These are phyloP conservation scores for Trichoderma brevicompactum DNA, from an alignment of 2,329 filamentous ascomycete genomes.

Conservation along the genomic window DNA sequence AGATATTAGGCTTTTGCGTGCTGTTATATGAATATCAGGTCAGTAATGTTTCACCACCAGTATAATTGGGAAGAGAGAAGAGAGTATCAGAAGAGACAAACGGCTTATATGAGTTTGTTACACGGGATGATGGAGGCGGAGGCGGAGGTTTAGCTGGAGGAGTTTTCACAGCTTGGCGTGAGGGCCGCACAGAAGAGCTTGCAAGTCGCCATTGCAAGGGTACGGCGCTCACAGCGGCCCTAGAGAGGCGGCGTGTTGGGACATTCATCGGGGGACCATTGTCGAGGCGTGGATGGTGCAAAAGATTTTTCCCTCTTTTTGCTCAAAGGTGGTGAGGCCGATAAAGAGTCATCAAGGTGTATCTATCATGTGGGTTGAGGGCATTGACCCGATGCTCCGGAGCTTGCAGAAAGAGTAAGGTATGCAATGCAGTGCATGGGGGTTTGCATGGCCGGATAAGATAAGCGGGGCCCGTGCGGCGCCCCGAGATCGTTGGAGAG, in stretches of 20 bases:
- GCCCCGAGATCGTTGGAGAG: not conserved
- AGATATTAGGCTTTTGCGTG: conserved; percentile 26
- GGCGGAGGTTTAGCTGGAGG: conserved; percentile 10
- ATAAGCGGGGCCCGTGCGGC: too few relatives aligned
- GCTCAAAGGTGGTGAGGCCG: conserved; percentile 4
- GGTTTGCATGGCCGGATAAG: too few relatives aligned
- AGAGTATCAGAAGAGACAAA: conserved; percentile 30
- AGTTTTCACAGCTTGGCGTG: conserved; percentile 34
- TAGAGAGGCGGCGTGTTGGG: conserved; percentile 37
- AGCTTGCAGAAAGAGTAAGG: conserved; percentile 24
- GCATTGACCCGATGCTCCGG: conserved; percentile 30
- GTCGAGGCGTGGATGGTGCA: conserved; percentile 7
- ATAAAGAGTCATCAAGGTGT: not conserved
- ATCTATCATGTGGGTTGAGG: conserved; percentile 27
- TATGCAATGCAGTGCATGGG: not conserved
- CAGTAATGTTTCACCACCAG: not conserved
- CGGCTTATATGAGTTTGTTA: conserved; percentile 40
- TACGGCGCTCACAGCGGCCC: conserved; percentile 22
- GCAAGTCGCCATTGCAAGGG: conserved; percentile 38
- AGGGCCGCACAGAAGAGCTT: conserved; percentile 37
- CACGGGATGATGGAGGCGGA: conserved; percentile 33
- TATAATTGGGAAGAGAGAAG: conserved; percentile 18
- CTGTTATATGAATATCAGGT: not conserved
- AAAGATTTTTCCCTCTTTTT: not conserved
- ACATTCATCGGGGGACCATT: conserved; percentile 39